Conservation (phyloP, 805 yeast genomes). For the Clavispora carvajalis region DNA sequence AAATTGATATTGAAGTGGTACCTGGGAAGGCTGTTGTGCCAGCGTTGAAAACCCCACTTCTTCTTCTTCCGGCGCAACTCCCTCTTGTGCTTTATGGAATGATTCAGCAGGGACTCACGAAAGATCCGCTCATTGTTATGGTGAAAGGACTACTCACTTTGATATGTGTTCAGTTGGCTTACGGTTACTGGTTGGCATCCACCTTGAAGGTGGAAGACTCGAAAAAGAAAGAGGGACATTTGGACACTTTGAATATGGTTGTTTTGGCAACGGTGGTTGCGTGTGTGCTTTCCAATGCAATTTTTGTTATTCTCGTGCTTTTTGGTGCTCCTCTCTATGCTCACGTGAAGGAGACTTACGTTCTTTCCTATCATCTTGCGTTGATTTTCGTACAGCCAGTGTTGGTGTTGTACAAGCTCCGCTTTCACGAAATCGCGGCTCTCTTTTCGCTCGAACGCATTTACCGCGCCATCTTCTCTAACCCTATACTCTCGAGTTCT, state of each 20-base stretch:
- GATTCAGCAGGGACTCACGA: slow-evolving; percentile 27
- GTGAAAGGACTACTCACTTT: slow-evolving; percentile 22
- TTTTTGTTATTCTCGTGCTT: slow-evolving; percentile 44
- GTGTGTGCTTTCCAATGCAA: slow-evolving; percentile 30
- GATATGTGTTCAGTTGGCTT: slow-evolving; percentile 19
- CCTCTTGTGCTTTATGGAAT: slow-evolving; percentile 22
- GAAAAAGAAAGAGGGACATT: slow-evolving; percentile 1
- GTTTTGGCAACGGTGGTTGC: slow-evolving; percentile 20
- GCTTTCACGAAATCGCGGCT: slow-evolving; percentile 32
- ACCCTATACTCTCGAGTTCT: slow-evolving; percentile 24
- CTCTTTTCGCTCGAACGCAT: slow-evolving; percentile 19
- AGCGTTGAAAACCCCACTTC: slow-evolving; percentile 4
- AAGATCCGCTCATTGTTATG: slow-evolving; percentile 19
- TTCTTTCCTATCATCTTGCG: slow-evolving; percentile 59
- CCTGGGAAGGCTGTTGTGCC: slow-evolving; percentile 3
- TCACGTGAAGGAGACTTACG: slow-evolving; percentile 47
- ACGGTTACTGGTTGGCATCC: slow-evolving; percentile 11
- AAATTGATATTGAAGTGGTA: background rate
- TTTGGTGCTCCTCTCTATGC: slow-evolving; percentile 78
- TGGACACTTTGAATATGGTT: slow-evolving; percentile 9
- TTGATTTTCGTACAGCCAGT: slow-evolving; percentile 59
- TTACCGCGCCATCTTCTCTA: slow-evolving; percentile 24
- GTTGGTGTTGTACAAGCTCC: slow-evolving; percentile 49
- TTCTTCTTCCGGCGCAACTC: slow-evolving; percentile 27
- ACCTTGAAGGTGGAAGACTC: slow-evolving; percentile 1